phyloP scores from a whole-genome alignment of 176 grass and related monocot genomes.

The Carex cristatella region DNA sequence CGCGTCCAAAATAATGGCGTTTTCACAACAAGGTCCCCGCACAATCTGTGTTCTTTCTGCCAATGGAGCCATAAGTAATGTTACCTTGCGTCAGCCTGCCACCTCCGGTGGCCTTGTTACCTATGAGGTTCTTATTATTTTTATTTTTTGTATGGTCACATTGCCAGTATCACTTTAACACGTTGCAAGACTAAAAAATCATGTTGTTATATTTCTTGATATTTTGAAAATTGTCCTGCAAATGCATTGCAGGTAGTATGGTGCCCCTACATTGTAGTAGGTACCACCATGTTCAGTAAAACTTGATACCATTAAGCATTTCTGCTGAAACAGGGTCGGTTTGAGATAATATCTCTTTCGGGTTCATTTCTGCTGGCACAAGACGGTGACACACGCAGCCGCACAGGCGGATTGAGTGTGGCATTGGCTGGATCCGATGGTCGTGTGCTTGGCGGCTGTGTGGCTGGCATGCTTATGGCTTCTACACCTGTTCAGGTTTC shows the following conservation, averaged over 20 bases:
- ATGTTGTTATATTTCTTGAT: not conserved
- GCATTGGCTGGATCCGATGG: constrained; percentile 95
- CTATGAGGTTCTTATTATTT: constrained; percentile 57
- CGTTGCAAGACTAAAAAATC: not conserved
- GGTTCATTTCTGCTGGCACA: constrained; percentile 90
- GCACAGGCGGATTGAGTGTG: constrained; percentile 85
- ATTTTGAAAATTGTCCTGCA: not conserved
- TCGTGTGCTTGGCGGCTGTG: constrained; percentile 85
- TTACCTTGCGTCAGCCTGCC: constrained; percentile 90
- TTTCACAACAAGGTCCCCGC: constrained; percentile 96
- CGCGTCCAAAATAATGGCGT: constrained; percentile 98
- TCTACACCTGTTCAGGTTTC: constrained; percentile 77
- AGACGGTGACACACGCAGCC: constrained; percentile 84
- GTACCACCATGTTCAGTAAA: not conserved
- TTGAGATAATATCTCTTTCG: constrained; percentile 96
- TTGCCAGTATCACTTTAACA: not conserved
- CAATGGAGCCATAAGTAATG: constrained; percentile 94
- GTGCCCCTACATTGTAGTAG: not conserved
- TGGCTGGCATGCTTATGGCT: constrained; percentile 92
- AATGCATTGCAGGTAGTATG: not conserved
- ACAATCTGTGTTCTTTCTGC: constrained; percentile 97
- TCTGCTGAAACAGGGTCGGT: constrained; percentile 64
- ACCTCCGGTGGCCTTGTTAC: constrained; percentile 96
- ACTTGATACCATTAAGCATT: not conserved
- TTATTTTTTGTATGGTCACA: not conserved